A percentile compares a stretch with the other conserved stretches of the same genome.
phyloP scores from a whole-genome alignment of 257 asterid genomes.

The Solanum chilense region DNA sequence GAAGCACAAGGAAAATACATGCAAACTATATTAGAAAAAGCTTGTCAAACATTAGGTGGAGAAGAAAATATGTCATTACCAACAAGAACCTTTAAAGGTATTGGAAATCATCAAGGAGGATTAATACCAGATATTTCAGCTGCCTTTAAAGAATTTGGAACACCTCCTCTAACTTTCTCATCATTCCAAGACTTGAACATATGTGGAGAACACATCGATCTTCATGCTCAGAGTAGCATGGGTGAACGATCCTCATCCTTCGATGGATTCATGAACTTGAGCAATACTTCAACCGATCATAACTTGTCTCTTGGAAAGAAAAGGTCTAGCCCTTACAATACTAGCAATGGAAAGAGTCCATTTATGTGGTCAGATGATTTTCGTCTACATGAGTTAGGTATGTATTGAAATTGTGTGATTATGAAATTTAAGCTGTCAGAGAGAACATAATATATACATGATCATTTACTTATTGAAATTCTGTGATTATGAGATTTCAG shows the following conservation, averaged over 20 bases:
- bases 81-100: constrained; percentile 29
- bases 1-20: constrained; percentile 99
- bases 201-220: constrained; percentile 46
- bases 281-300: constrained; percentile 1
- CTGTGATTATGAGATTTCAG: neutral
- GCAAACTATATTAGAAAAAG: constrained; percentile 88
- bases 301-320: constrained; percentile 37
- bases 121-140: constrained; percentile 24
- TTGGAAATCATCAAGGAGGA: constrained; percentile 4
- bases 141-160: constrained; percentile 31
- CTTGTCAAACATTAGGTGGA: constrained; percentile 90
- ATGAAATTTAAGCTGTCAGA: neutral
- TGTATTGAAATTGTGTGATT: neutral
- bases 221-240: constrained; percentile 29
- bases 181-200: constrained; percentile 84
- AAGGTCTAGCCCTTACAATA: constrained; percentile 38
- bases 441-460: neutral
- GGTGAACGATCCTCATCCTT: constrained; percentile 31
- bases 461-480: neutral
- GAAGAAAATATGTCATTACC: constrained; percentile 36
- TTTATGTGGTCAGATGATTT: constrained; percentile 65
- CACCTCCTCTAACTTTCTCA: constrained; percentile 34
- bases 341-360: constrained; percentile 40
- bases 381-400: constrained; percentile 36
- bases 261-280: constrained; percentile 20